Evolutionary conservation across 805 yeast genomes (phyloP).

Genomic region (Metschnikowia orientalis): DNA sequence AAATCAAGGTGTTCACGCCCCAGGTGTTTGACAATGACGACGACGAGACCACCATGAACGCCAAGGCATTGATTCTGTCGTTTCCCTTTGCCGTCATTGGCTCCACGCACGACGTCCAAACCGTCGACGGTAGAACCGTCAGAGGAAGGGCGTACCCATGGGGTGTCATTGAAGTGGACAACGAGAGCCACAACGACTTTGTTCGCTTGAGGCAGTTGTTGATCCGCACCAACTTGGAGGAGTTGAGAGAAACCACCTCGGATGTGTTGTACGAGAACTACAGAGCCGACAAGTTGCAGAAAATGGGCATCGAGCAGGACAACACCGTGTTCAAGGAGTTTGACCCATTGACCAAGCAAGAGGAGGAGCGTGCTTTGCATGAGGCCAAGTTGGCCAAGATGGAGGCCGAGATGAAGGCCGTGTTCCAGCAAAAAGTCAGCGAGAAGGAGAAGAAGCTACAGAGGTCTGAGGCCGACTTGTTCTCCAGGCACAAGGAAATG

Average conservation of each 20-base stretch:
- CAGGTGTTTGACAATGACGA: conserved; percentile 76
- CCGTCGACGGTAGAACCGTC: conserved; percentile 70
- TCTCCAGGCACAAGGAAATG: conserved; percentile 94
- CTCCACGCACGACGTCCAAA: conserved; percentile 67
- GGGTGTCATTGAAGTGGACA: conserved; percentile 95
- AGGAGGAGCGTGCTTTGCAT: conserved; percentile 88
- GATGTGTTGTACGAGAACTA: conserved; percentile 79
- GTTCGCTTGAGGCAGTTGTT: conserved; percentile 82
- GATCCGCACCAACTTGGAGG: conserved; percentile 88
- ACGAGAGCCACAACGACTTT: conserved; percentile 90
- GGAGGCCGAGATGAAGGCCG: conserved; percentile 95
- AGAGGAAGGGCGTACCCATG: conserved; percentile 95
- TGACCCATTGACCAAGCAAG: conserved; percentile 88
- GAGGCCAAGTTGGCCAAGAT: conserved; percentile 90
- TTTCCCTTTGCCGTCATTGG: conserved; percentile 96
- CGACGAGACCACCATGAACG: conserved; percentile 68
- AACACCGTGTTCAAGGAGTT: conserved; percentile 89
- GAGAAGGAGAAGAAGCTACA: conserved; percentile 97
- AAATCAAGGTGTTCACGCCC: conserved; percentile 72
- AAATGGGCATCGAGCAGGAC: conserved; percentile 90
- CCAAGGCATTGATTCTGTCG: conserved; percentile 60
- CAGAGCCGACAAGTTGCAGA: conserved; percentile 74
- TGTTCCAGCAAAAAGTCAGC: conserved; percentile 91
- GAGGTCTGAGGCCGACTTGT: conserved; percentile 93
- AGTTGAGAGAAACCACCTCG: conserved; percentile 80